A percentile compares a stretch with the other conserved stretches of the same genome.
Evolutionary conservation across 2,329 filamentous ascomycete genomes (phyloP).

Genomic region (Microcyclosporella mali): DNA sequence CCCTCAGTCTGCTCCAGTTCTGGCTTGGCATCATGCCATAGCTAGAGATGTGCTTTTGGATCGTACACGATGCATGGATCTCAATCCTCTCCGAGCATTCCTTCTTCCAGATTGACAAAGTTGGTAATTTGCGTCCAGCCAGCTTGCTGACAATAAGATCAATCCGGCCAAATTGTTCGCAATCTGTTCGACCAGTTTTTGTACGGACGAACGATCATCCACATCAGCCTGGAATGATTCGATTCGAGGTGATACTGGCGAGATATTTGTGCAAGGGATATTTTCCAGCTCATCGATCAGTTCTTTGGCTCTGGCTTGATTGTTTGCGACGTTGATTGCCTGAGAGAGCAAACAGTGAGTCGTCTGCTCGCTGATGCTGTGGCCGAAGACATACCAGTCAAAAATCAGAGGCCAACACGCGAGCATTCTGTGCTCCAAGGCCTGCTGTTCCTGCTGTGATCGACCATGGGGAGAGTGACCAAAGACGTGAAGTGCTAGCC

Average conservation of each 20-base stretch:
- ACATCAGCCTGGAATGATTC: constrained; percentile 27
- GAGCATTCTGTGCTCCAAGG: constrained; percentile 43
- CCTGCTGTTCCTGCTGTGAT: constrained; percentile 46
- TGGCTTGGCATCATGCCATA: constrained; percentile 51
- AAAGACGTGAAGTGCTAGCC: no score
- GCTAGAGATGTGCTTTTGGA: constrained; percentile 57
- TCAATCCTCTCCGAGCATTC: constrained; percentile 34
- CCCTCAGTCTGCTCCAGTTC: constrained; percentile 54
- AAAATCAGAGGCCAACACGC: constrained; percentile 42
- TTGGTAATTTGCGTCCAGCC: constrained; percentile 28
- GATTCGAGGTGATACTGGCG: constrained; percentile 15
- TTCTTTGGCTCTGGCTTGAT: constrained; percentile 35
- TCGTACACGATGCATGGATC: constrained; percentile 47
- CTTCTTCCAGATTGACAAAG: constrained; percentile 34
- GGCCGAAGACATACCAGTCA: constrained; percentile 34
- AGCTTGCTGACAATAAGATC: constrained; percentile 41
- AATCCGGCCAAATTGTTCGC: constrained; percentile 31
- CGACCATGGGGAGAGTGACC: constrained; percentile 27
- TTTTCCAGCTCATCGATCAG: constrained; percentile 39
- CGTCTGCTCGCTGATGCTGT: neutral
- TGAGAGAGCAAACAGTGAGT: constrained; percentile 18
- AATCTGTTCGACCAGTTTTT: constrained; percentile 32
- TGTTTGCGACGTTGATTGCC: constrained; percentile 46
- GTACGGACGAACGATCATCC: constrained; percentile 24
- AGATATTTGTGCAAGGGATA: constrained; percentile 26